Evolutionary conservation across 2,329 filamentous ascomycete species (phyloP).

Genomic region (Penicillium sp.): DNA sequence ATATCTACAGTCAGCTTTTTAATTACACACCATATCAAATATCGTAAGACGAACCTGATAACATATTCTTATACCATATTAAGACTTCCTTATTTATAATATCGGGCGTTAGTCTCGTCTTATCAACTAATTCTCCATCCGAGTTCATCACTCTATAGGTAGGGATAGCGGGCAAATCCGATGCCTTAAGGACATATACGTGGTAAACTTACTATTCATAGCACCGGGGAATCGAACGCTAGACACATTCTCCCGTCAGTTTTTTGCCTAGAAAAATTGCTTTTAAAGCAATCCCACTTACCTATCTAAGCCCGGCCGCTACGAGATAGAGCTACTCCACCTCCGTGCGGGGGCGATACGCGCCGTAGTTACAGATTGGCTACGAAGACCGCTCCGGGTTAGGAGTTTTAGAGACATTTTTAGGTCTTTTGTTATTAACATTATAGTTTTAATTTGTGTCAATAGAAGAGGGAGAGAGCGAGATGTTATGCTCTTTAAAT

Average conservation of each 20-base stretch:
- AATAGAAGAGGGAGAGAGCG: conserved; percentile 5
- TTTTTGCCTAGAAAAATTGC: not conserved
- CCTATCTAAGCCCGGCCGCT: conserved; percentile 60
- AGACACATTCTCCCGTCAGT: conserved; percentile 13
- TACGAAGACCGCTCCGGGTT: conserved; percentile 5
- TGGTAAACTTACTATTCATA: conserved; percentile 88
- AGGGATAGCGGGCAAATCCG: conserved; percentile 71
- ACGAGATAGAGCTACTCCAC: conserved; percentile 57
- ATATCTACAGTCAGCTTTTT: conserved; percentile 12
- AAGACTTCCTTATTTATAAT: conserved; percentile 63
- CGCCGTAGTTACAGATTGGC: conserved; percentile 8
- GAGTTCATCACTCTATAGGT: conserved; percentile 93
- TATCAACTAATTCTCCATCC: conserved; percentile 78
- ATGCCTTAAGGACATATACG: conserved; percentile 73
- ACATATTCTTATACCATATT: conserved; percentile 63
- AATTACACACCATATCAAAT: not conserved
- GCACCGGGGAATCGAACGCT: conserved; percentile 83
- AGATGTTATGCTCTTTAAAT: conserved; percentile 4
- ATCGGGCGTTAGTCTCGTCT: conserved; percentile 61
- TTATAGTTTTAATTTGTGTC: not conserved
- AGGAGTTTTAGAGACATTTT: conserved; percentile 23
- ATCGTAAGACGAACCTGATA: conserved; percentile 47
- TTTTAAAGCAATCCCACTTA: conserved; percentile 35
- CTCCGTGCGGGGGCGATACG: conserved; percentile 30
- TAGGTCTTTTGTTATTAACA: conserved; percentile 4